These are phyloP conservation scores for Sordariomycetes sp. DNA, from an alignment of 2,329 filamentous ascomycete genomes.

Conservation along the genomic window DNA sequence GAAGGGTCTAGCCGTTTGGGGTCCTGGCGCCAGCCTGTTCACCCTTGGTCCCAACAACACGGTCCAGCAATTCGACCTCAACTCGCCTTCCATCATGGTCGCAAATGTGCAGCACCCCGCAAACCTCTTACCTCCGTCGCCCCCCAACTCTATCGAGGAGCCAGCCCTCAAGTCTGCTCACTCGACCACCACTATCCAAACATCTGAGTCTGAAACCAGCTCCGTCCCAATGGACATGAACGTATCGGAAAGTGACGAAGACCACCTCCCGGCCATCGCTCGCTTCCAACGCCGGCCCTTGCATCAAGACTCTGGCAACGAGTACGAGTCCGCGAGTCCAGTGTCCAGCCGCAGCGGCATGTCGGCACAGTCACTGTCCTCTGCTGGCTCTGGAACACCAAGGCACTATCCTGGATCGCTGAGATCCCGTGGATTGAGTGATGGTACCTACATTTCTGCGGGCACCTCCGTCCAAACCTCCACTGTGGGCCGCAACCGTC, in stretches of 20 bases:
- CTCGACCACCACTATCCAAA: constrained; percentile 35
- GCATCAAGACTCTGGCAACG: constrained; percentile 47
- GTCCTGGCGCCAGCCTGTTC: constrained; percentile 84
- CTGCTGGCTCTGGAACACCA: constrained; percentile 42
- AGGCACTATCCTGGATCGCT: constrained; percentile 40
- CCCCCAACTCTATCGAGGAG: constrained; percentile 73
- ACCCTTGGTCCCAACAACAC: constrained; percentile 82
- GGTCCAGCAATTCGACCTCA: constrained; percentile 91
- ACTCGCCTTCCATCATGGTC: constrained; percentile 71
- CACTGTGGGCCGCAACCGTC: constrained; percentile 14
- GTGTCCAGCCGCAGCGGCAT: constrained; percentile 52
- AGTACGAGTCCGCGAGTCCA: constrained; percentile 59
- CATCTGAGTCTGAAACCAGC: constrained; percentile 44
- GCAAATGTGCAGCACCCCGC: constrained; percentile 82
- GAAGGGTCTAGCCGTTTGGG: constrained; percentile 76
- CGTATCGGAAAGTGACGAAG: constrained; percentile 68
- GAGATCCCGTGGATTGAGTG: constrained; percentile 45
- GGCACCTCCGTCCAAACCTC: constrained; percentile 39
- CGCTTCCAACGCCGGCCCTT: constrained; percentile 66
- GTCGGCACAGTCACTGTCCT: constrained; percentile 49
- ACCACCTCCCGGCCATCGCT: constrained; percentile 66
- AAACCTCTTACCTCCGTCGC: constrained; percentile 67
- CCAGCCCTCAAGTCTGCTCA: constrained; percentile 43
- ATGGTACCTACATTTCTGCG: constrained; percentile 60
- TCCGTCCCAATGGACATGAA: constrained; percentile 46